Evolutionary conservation across 768 basidiomycete genomes (phyloP).

Genomic region (Suillus placidus): DNA sequence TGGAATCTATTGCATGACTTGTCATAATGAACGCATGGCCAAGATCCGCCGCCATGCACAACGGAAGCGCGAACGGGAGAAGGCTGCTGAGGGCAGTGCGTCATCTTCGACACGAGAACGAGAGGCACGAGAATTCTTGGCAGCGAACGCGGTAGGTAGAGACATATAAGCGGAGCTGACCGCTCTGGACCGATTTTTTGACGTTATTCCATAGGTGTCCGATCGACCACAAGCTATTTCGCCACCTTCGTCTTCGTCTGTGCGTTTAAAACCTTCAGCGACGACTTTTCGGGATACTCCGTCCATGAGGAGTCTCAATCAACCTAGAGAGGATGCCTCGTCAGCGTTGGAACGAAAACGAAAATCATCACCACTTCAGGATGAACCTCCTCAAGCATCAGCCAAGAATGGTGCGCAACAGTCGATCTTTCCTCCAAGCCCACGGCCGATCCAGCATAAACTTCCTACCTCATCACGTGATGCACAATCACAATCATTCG

Average conservation of each 20-base stretch:
- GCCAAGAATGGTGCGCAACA: slow-evolving; percentile 1
- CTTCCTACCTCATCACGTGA: slow-evolving; percentile 21
- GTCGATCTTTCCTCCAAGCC: slow-evolving; percentile 16
- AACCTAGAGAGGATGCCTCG: slow-evolving; percentile 14
- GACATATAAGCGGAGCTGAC: background rate
- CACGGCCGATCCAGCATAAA: slow-evolving; percentile 17
- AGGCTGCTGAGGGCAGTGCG: slow-evolving; percentile 31
- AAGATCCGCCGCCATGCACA: slow-evolving; percentile 90
- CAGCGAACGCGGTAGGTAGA: slow-evolving; percentile 46
- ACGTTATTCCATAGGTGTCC: slow-evolving; percentile 15
- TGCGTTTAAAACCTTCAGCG: slow-evolving; percentile 26
- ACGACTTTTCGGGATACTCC: slow-evolving; percentile 28
- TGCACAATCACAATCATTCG: slow-evolving; percentile 38
- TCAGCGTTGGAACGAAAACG: slow-evolving; percentile 12
- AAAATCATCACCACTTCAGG: slow-evolving; percentile 18
- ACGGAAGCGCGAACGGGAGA: slow-evolving; percentile 68
- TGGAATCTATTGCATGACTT: slow-evolving; percentile 98
- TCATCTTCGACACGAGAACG: slow-evolving; percentile 31
- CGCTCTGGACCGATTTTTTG: background rate
- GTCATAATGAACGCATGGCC: slow-evolving; percentile 97
- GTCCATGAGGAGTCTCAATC: slow-evolving; percentile 25
- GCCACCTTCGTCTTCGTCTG: slow-evolving; percentile 17
- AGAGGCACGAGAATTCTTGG: slow-evolving; percentile 30
- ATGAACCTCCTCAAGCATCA: slow-evolving; percentile 11
- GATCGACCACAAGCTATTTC: slow-evolving; percentile 12